phyloP scores from a whole-genome alignment of 2,329 filamentous ascomycete species.

The Diaporthe caulivora region DNA sequence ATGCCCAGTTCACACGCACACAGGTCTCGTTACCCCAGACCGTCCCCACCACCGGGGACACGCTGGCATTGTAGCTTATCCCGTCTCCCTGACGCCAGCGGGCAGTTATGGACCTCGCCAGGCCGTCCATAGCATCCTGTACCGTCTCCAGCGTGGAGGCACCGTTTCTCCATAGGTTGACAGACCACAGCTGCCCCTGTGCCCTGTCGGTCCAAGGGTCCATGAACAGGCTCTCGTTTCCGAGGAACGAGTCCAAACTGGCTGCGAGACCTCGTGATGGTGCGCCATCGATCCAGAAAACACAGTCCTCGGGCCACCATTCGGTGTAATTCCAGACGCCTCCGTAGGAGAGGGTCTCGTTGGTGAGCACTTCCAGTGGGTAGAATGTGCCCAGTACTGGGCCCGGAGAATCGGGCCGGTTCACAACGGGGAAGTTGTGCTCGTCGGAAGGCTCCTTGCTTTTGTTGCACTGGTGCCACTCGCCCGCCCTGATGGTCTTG shows the following conservation, averaged over 20 bases:
- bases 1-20: neutral
- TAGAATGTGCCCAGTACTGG: neutral
- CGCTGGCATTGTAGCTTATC: neutral
- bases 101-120: neutral
- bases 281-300: neutral
- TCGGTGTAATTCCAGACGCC: neutral
- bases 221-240: neutral
- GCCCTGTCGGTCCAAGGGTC: neutral
- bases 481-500: neutral
- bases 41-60: neutral
- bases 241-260: neutral
- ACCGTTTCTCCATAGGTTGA: neutral
- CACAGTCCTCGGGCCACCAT: constrained; percentile 5
- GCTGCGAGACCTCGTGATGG: too few species aligned
- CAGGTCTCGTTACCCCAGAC: neutral
- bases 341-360: neutral
- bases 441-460: neutral
- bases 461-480: neutral
- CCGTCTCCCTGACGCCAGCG: neutral
- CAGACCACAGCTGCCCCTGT: neutral
- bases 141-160: neutral
- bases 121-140: neutral
- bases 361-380: neutral
- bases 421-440: neutral
- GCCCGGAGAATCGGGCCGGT: too few species aligned